These are phyloP conservation scores for Nidularia pulvinata DNA, from an alignment of 768 basidiomycete genomes.

Conservation along the genomic window DNA sequence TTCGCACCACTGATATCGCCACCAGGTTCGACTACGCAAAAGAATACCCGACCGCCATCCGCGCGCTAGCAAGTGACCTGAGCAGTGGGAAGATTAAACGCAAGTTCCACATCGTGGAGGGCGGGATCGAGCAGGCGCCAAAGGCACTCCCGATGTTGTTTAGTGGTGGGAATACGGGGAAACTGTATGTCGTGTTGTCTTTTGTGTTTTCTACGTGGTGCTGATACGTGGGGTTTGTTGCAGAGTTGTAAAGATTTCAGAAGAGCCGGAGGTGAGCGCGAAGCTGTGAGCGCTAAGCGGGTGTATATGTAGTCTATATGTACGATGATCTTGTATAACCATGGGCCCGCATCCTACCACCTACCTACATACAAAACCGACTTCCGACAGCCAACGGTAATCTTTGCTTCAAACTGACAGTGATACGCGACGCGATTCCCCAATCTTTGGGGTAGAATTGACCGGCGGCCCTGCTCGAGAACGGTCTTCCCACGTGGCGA, in stretches of 20 bases:
- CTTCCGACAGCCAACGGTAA: too few relatives aligned
- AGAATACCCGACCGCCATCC: constrained; percentile 56
- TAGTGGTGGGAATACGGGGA: constrained; percentile 78
- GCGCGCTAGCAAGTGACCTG: constrained; percentile 57
- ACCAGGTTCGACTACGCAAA: constrained; percentile 72
- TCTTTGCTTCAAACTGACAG: too few relatives aligned
- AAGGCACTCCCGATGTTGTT: constrained; percentile 70
- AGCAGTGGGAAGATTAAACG: constrained; percentile 72
- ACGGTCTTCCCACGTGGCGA: too few relatives aligned
- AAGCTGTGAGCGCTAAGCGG: constrained; percentile 7
- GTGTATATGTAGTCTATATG: neutral
- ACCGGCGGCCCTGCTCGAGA: too few relatives aligned
- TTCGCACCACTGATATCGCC: neutral
- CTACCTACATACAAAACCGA: too few relatives aligned
- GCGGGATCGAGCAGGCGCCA: constrained; percentile 71
- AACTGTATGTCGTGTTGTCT: constrained; percentile 44
- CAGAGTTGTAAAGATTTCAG: constrained; percentile 60
- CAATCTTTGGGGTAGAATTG: too few relatives aligned
- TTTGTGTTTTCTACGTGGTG: neutral
- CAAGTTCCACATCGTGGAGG: constrained; percentile 79
- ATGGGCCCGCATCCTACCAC: too few relatives aligned
- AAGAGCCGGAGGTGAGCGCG: constrained; percentile 27
- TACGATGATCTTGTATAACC: too few relatives aligned
- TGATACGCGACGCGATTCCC: too few relatives aligned
- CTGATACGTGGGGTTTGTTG: constrained; percentile 1